Evolutionary conservation across 345 rosid species (phyloP).

Genomic region (Gossypium raimondii): DNA sequence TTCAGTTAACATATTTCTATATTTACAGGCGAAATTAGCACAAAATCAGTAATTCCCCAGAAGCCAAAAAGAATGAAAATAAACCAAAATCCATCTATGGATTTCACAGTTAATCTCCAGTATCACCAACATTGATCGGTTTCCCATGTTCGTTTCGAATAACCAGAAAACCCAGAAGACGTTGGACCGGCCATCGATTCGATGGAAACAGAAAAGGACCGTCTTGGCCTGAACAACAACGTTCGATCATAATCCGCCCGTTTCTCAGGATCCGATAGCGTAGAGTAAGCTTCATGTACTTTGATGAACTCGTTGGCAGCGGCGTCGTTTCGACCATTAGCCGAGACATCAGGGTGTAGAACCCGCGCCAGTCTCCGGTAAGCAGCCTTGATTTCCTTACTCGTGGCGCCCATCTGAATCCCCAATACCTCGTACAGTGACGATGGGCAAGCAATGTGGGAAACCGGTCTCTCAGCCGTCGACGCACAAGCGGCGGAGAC

Average conservation of each 20-base stretch:
- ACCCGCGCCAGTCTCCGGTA: constrained; percentile 56
- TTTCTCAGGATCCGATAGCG: constrained; percentile 61
- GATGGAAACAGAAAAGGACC: constrained; percentile 23
- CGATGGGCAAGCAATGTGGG: constrained; percentile 17
- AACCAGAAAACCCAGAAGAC: constrained; percentile 27
- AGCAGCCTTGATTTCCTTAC: constrained; percentile 61
- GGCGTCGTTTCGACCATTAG: constrained; percentile 16
- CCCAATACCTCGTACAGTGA: constrained; percentile 65
- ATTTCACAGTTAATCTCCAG: not conserved
- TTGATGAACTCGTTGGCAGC: constrained; percentile 44
- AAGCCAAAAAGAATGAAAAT: constrained; percentile 1
- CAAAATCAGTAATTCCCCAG: not conserved
- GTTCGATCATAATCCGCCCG: constrained; percentile 52
- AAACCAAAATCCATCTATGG: not conserved
- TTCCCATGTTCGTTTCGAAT: constrained; percentile 48
- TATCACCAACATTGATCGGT: constrained; percentile 70
- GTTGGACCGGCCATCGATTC: constrained; percentile 10
- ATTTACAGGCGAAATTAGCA: not conserved
- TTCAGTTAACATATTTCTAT: not conserved
- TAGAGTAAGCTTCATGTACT: constrained; percentile 59
- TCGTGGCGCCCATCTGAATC: constrained; percentile 45
- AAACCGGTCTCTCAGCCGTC: constrained; percentile 20
- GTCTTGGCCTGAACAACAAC: constrained; percentile 27
- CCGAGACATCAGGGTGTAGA: constrained; percentile 60
- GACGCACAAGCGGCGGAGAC: constrained; percentile 38